Evolutionary conservation across 495 filamentous ascomycete species (phyloP), one percentile per base, ranked within the genome.

Genomic region (Pseudomonodictys pantanalensis): DNA sequence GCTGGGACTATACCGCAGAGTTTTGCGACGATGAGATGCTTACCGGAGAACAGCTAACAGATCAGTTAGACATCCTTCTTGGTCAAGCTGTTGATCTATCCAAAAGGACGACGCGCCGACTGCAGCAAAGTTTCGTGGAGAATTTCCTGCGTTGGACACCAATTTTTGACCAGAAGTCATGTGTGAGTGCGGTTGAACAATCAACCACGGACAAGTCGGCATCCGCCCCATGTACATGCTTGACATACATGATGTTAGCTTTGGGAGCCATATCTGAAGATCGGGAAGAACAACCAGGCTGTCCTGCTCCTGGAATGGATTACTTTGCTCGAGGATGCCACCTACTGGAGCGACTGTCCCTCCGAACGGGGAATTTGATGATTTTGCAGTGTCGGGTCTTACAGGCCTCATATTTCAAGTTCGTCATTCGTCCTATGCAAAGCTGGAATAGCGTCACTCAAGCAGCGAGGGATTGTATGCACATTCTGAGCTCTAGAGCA

Each of bases 61-160:
- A 65, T 44, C 48, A 53, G 23, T 39, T 65, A 6, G 61, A 65
- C 12, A 24, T 24, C 3, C 45, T 56, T n/a, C 55, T 49, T 20
- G 10, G 29, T 6, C 56, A 46, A 20, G 43, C 61, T 12, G 5
- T 60, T 8, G 50, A 65, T 20, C 48, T 58, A 15, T 41, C 52
- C 2, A 42, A 45, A 28, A 24, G 61, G n/a, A 60, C 48, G 7
- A 52, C 50, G 15, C 30, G 61, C 42, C 55, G 52, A 2, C 25
- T 65, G 23, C 61, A 65, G 33, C 55, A 65, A 51, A 55, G 32
- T 11, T 55, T 60, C 53, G 56, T 65, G 11, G 47, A 54, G 50
- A 65, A 59, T 38, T 65, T 64, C 30, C 46, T 64, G 26, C 53
- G 52, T 20, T 64, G 60, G 60, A 64, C 52, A 6, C 60, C 60